Evolutionary conservation across 1,284 basidiomycete genomes (phyloP).

Genomic region (Microbotryomycetes sp.): DNA sequence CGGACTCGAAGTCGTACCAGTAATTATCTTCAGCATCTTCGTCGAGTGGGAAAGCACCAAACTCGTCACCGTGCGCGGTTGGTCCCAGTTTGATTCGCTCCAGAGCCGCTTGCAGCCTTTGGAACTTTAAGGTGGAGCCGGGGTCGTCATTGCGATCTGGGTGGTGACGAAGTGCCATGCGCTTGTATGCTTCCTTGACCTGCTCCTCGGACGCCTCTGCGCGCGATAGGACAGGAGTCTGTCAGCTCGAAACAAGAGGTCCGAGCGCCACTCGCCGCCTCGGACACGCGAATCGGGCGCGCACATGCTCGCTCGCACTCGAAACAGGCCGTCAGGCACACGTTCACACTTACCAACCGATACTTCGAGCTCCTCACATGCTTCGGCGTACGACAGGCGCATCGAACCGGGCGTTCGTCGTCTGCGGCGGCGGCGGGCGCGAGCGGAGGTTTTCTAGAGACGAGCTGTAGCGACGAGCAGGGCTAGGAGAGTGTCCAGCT

Average conservation of each 20-base stretch:
- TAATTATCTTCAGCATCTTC: too few species aligned
- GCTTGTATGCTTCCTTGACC: constrained; percentile 60
- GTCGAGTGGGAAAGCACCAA: too few species aligned
- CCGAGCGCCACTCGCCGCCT: neutral
- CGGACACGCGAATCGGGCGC: neutral
- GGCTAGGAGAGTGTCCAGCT: too few species aligned
- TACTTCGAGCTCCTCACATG: neutral
- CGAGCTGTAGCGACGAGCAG: too few species aligned
- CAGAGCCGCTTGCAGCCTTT: constrained; percentile 52
- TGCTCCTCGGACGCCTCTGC: constrained; percentile 52
- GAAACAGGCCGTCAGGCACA: neutral
- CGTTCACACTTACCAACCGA: neutral
- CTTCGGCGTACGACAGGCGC: neutral
- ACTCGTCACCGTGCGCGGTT: too few species aligned
- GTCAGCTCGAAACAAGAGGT: too few species aligned
- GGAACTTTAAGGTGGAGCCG: constrained; percentile 59
- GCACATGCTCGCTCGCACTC: neutral
- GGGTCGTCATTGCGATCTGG: constrained; percentile 65
- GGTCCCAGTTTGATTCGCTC: constrained; percentile 51
- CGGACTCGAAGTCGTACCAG: too few species aligned
- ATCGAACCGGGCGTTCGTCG: too few species aligned
- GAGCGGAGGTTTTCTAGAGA: too few species aligned
- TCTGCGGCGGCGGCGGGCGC: too few species aligned
- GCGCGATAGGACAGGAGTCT: too few species aligned
- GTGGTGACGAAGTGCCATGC: constrained; percentile 60